A percentile compares a stretch with the other conserved stretches of the same genome.
phyloP scores from a whole-genome alignment of 192 early-diverging fungal species.

The Mortierella claussenii region DNA sequence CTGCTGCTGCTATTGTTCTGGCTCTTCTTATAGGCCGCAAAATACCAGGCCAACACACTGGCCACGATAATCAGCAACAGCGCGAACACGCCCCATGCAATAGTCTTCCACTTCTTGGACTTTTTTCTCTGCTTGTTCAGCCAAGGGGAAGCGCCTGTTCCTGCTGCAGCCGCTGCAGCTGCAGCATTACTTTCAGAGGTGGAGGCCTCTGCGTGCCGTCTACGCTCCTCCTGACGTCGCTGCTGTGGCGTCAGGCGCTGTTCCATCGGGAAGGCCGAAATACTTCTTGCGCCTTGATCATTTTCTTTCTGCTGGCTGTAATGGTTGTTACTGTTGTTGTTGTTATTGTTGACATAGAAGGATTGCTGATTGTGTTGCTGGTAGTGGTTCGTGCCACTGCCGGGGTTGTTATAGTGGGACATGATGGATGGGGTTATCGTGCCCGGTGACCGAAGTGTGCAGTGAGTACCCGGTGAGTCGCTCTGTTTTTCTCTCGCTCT shows the following conservation, averaged over 20 bases:
- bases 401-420: slow-evolving; percentile 11
- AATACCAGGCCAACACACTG: slow-evolving; percentile 36
- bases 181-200: slow-evolving; percentile 1
- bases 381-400: background rate
- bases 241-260: slow-evolving; percentile 34
- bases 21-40: slow-evolving; percentile 41
- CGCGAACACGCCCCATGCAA: slow-evolving; percentile 14
- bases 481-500: too few relatives aligned
- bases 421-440: slow-evolving; percentile 4
- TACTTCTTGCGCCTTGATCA: slow-evolving; percentile 3
- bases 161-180: slow-evolving; percentile 7
- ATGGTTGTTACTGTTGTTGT: background rate
- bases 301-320: background rate
- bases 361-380: background rate
- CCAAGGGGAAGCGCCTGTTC: slow-evolving; percentile 25
- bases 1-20: background rate
- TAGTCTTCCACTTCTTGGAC: slow-evolving; percentile 30
- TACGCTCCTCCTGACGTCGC: slow-evolving; percentile 34
- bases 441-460: too few relatives aligned
- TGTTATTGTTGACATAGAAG: background rate
- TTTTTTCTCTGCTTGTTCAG: slow-evolving; percentile 30
- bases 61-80: slow-evolving; percentile 17
- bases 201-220: slow-evolving; percentile 14
- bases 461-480: too few relatives aligned
- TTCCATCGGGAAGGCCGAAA: background rate